These are phyloP conservation scores for Myochromella boudieri DNA, from an alignment of 768 basidiomycete species.

Conservation along the genomic window DNA sequence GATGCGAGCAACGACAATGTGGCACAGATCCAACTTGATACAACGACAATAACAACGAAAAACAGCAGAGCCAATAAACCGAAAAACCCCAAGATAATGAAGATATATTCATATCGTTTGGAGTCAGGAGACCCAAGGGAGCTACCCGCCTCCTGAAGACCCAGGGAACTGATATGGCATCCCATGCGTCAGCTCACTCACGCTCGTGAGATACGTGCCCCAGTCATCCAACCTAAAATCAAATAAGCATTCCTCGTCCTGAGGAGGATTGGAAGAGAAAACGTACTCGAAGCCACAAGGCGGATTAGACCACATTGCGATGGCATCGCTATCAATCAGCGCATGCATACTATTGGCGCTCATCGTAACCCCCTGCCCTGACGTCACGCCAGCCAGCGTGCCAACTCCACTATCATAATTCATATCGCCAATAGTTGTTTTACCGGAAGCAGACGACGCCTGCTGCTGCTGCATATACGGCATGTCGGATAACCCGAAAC, in stretches of 20 bases:
- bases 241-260: neutral
- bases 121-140: too few species aligned
- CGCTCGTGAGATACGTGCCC: conserved; percentile 41
- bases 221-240: conserved; percentile 42
- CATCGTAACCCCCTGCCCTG: neutral
- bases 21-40: too few species aligned
- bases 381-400: neutral
- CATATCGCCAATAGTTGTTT: neutral
- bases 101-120: too few species aligned
- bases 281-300: conserved; percentile 67
- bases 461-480: neutral
- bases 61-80: too few species aligned
- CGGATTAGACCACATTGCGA: conserved; percentile 71
- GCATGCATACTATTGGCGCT: conserved; percentile 9
- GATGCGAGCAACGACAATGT: too few species aligned
- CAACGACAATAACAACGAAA: too few species aligned
- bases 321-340: conserved; percentile 47
- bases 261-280: too few species aligned
- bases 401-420: neutral
- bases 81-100: too few species aligned
- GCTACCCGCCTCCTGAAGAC: too few species aligned
- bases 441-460: neutral
- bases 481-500: neutral
- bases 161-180: conserved; percentile 8
- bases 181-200: conserved; percentile 37